Percentiles rank a stretch among this genome's conserved stretches.
Evolutionary conservation across 2,329 filamentous ascomycete genomes (phyloP).

Genomic region (Seiridium cupressi): DNA sequence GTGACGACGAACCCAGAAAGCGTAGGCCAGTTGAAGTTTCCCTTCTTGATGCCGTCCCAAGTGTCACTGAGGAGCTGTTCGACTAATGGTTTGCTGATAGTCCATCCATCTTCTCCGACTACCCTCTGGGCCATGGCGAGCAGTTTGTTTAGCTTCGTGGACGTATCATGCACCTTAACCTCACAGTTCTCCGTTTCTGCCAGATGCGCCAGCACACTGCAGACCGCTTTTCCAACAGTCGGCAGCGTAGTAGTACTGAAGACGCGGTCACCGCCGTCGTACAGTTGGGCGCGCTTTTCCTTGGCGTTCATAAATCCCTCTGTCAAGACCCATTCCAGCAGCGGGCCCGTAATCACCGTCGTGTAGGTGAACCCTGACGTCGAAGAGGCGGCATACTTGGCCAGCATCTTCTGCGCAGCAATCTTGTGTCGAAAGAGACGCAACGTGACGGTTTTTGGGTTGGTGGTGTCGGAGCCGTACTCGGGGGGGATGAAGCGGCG

Average conservation of each 20-base stretch:
- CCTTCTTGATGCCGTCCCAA: not conserved
- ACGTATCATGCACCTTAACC: constrained; percentile 50
- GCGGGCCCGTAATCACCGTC: constrained; percentile 49
- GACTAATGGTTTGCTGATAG: not conserved
- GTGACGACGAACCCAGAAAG: not conserved
- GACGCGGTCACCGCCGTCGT: constrained; percentile 42
- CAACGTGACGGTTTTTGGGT: constrained; percentile 35
- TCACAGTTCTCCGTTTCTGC: constrained; percentile 47
- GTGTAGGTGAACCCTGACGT: constrained; percentile 49
- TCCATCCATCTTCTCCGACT: not conserved
- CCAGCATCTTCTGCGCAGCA: constrained; percentile 36
- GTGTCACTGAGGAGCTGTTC: not conserved
- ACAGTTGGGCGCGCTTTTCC: constrained; percentile 34
- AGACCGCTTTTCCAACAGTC: constrained; percentile 42
- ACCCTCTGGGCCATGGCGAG: constrained; percentile 24
- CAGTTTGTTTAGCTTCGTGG: constrained; percentile 48
- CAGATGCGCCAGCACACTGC: constrained; percentile 40
- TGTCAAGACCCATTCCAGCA: constrained; percentile 57
- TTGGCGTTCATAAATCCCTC: constrained; percentile 29
- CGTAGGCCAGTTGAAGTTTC: not conserved
- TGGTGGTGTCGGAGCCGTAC: constrained; percentile 28
- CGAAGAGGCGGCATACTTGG: constrained; percentile 35
- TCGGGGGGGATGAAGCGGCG: constrained; percentile 61
- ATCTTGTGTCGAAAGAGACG: constrained; percentile 53
- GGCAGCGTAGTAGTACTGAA: constrained; percentile 43